Percentiles rank a stretch among this genome's conserved stretches.
Evolutionary conservation across 805 yeast species (phyloP).

Genomic region (Huiozyma naganishii): DNA sequence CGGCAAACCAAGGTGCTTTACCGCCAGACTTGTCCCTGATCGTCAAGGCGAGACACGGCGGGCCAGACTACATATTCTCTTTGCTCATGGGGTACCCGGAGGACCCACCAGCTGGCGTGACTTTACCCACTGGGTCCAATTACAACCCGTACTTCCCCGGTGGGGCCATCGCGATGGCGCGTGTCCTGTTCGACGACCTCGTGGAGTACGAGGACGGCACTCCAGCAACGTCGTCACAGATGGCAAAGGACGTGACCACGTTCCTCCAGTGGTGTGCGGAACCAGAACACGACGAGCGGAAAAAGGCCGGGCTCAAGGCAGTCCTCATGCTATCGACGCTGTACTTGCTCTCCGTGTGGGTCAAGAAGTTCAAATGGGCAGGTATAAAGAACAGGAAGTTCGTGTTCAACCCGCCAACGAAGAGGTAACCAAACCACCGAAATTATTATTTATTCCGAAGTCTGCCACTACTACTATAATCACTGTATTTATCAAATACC

Average conservation of each 20-base stretch:
- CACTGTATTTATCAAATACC: not conserved
- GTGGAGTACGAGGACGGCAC: conserved; percentile 99
- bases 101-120: conserved; percentile 96
- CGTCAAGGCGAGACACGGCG: conserved; percentile 99
- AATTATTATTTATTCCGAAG: conserved; percentile 1
- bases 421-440: conserved; percentile 3
- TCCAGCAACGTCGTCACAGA: conserved; percentile 95
- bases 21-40: conserved; percentile 97
- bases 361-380: conserved; percentile 97
- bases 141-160: conserved; percentile 99
- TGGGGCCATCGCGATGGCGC: conserved; percentile 98
- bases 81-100: conserved; percentile 98
- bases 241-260: conserved; percentile 96
- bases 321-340: conserved; percentile 66
- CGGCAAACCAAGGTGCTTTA: conserved; percentile 97
- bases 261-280: conserved; percentile 98
- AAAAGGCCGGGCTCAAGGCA: conserved; percentile 92
- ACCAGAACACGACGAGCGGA: conserved; percentile 98
- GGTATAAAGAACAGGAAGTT: conserved; percentile 91
- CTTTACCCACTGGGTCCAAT: conserved; percentile 85
- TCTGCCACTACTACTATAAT: not conserved
- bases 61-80: conserved; percentile 87
- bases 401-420: conserved; percentile 82
- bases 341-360: conserved; percentile 77
- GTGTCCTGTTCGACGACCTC: conserved; percentile 92